A percentile compares a stretch with the other conserved stretches of the same genome.
These are phyloP conservation scores for Combretum micranthum DNA, from an alignment of 345 rosid species.

Conservation along the genomic window DNA sequence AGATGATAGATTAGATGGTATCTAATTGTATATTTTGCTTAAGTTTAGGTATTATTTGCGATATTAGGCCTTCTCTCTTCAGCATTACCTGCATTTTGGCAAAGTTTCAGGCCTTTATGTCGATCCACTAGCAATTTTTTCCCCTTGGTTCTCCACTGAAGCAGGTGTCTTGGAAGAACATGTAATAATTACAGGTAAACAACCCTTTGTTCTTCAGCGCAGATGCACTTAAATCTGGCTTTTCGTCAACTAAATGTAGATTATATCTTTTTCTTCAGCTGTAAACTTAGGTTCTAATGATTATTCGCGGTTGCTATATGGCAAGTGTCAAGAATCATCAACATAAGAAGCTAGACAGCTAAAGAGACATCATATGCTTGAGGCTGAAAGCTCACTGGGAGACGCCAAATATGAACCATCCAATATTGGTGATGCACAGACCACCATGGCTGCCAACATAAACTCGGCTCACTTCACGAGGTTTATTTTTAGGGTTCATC, in stretches of 20 bases:
- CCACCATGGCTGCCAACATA: too few relatives aligned
- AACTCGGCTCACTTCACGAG: too few relatives aligned
- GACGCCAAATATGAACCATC: background rate
- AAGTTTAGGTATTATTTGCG: too few relatives aligned
- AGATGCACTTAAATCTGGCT: background rate
- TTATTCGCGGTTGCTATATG: conserved; percentile 8
- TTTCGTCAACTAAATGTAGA: background rate
- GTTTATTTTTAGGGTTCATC: too few relatives aligned
- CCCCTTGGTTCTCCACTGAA: background rate
- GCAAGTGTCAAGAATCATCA: conserved; percentile 9
- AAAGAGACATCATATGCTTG: conserved; percentile 8
- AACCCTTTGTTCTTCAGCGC: conserved; percentile 3
- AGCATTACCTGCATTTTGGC: too few relatives aligned
- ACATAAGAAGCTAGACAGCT: conserved; percentile 7
- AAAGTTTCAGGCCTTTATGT: too few relatives aligned
- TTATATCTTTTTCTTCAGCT: background rate
- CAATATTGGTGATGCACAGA: too few relatives aligned
- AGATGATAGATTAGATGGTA: too few relatives aligned
- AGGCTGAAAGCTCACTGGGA: conserved; percentile 1
- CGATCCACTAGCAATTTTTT: too few relatives aligned
- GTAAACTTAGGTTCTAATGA: background rate
- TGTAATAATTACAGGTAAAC: too few relatives aligned
- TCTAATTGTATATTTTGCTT: too few relatives aligned
- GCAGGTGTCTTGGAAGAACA: background rate
- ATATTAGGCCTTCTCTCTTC: too few relatives aligned